Evolutionary conservation across 306 rosid genomes (phyloP).

Genomic region (Canavalia ensiformis): DNA sequence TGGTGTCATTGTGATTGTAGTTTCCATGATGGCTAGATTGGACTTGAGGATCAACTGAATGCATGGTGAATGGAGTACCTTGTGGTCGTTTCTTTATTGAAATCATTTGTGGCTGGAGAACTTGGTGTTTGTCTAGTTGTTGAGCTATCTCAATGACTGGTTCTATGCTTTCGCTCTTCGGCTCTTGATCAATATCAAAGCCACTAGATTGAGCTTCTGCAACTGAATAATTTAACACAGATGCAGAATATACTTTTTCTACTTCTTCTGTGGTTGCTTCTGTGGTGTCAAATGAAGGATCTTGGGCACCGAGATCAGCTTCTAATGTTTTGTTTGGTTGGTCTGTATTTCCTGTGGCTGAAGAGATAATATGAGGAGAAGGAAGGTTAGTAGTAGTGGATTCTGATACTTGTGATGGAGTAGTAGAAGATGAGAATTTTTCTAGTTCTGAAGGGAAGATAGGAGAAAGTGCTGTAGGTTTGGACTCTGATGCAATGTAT

Average conservation of each 20-base stretch:
- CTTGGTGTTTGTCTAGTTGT: slow-evolving; percentile 59
- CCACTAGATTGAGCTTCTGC: slow-evolving; percentile 40
- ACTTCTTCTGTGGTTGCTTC: slow-evolving; percentile 43
- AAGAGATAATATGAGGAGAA: slow-evolving; percentile 32
- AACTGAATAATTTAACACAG: slow-evolving; percentile 27
- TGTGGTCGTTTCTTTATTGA: slow-evolving; percentile 62
- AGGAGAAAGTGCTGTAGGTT: slow-evolving; percentile 41
- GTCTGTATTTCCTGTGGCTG: slow-evolving; percentile 10
- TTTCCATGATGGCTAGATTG: slow-evolving; percentile 54
- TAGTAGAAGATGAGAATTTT: slow-evolving; percentile 45
- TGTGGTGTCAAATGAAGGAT: slow-evolving; percentile 30
- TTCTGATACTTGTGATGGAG: slow-evolving; percentile 31
- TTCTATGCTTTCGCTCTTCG: slow-evolving; percentile 48
- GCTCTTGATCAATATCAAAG: slow-evolving; percentile 36
- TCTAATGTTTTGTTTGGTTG: slow-evolving; percentile 8
- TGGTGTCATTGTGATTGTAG: slow-evolving; percentile 65
- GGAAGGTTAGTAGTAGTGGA: slow-evolving; percentile 23
- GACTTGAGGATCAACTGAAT: slow-evolving; percentile 46
- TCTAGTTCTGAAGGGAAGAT: slow-evolving; percentile 39
- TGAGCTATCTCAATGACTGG: slow-evolving; percentile 40
- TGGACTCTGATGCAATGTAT: slow-evolving; percentile 55
- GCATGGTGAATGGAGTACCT: slow-evolving; percentile 63
- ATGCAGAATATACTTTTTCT: slow-evolving; percentile 30
- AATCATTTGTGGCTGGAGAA: slow-evolving; percentile 57
- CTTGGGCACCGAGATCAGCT: slow-evolving; percentile 18